Evolutionary conservation across 192 early-diverging fungal species (phyloP).

Genomic region (Rhizoclosmatium globosum): DNA sequence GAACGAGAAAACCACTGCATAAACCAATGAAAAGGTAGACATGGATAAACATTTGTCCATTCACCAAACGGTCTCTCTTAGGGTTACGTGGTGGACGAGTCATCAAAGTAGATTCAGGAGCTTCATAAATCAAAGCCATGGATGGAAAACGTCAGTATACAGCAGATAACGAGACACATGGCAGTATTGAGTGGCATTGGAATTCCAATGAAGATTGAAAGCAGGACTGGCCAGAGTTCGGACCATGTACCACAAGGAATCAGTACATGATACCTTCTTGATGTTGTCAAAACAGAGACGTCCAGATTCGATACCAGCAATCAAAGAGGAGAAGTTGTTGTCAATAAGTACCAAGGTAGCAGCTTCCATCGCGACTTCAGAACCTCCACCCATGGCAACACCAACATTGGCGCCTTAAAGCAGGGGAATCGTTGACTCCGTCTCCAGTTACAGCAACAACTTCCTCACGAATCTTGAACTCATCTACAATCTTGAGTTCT

Average conservation of each 20-base stretch:
- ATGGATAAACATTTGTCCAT: constrained; percentile 70
- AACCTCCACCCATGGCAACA: constrained; percentile 86
- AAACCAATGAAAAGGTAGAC: constrained; percentile 78
- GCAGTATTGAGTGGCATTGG: constrained; percentile 82
- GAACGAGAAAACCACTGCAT: constrained; percentile 67
- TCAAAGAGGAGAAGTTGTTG: constrained; percentile 73
- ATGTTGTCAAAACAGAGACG: constrained; percentile 89
- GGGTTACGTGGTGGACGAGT: constrained; percentile 74
- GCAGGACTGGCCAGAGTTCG: constrained; percentile 79
- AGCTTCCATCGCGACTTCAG: constrained; percentile 67
- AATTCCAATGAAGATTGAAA: constrained; percentile 82
- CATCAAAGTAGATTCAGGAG: constrained; percentile 79
- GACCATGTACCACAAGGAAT: constrained; percentile 51
- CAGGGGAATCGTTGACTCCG: constrained; percentile 89
- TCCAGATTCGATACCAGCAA: constrained; percentile 80
- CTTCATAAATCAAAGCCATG: constrained; percentile 78
- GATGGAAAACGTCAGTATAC: constrained; percentile 70
- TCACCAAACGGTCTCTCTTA: constrained; percentile 65
- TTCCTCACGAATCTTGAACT: constrained; percentile 73
- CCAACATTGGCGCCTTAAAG: constrained; percentile 88
- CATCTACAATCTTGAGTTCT: constrained; percentile 80
- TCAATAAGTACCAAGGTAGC: constrained; percentile 54
- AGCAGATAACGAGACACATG: constrained; percentile 52
- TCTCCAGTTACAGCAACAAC: constrained; percentile 91
- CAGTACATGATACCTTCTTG: constrained; percentile 75